Percentiles rank a stretch among this genome's conserved stretches.
phyloP scores from a whole-genome alignment of 208 protist genomes.

The Strigomonas culicis region DNA sequence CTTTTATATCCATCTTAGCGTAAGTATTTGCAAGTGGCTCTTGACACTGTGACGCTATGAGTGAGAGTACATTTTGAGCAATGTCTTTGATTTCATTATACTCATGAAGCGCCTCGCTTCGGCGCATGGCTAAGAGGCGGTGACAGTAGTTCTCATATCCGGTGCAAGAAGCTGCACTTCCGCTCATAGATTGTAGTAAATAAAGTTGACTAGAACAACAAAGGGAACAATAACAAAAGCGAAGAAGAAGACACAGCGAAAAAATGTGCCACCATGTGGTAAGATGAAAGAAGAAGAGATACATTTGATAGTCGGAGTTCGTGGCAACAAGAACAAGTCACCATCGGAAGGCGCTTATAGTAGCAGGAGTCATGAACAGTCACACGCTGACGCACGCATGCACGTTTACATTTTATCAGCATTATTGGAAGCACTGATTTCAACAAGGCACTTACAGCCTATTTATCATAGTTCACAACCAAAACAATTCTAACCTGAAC shows the following conservation, averaged over 20 bases:
- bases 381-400: too few species aligned
- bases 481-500: too few species aligned
- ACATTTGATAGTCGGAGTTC: too few species aligned
- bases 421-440: too few species aligned
- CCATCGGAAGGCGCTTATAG: too few species aligned
- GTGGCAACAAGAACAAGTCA: too few species aligned
- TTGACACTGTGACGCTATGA: constrained; percentile 16
- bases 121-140: too few species aligned
- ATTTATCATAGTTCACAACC: too few species aligned
- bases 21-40: neutral
- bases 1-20: neutral
- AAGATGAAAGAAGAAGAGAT: neutral
- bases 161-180: neutral
- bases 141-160: constrained; percentile 1
- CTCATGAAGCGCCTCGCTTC: constrained; percentile 23
- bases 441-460: too few species aligned
- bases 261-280: too few species aligned
- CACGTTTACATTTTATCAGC: too few species aligned
- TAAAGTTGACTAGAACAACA: neutral
- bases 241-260: neutral
- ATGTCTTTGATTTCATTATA: constrained; percentile 42
- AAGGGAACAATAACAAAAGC: constrained; percentile 4
- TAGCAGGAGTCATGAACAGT: too few species aligned
- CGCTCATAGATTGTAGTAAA: constrained; percentile 1
- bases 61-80: constrained; percentile 22